These are phyloP conservation scores for Phlyctochytrium bullatum DNA, from an alignment of 192 early-diverging fungal species.

Conservation along the genomic window DNA sequence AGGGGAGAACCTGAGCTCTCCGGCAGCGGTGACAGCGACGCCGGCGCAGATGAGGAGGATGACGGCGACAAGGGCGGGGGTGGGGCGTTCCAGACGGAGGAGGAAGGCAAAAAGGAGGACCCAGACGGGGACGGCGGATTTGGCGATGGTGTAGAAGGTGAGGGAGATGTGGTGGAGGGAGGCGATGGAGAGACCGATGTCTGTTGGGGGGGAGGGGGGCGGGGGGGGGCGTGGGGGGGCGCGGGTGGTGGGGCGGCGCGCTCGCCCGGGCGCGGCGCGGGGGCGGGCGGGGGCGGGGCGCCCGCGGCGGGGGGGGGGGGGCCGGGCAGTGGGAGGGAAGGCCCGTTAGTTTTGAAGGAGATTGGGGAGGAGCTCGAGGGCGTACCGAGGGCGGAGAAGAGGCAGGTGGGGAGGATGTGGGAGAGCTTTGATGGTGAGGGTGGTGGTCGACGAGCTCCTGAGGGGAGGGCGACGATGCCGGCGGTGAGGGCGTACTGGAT, in stretches of 20 bases:
- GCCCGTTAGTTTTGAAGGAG: slow-evolving; percentile 2
- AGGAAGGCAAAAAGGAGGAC: slow-evolving; percentile 83
- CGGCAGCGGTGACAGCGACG: slow-evolving; percentile 81
- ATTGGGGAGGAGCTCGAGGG: neutral
- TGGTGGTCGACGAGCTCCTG: no score
- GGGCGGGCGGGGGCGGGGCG: neutral
- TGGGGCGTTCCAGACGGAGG: slow-evolving; percentile 78
- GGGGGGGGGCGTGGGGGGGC: no score
- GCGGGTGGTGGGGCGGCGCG: neutral
- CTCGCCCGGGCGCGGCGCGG: neutral
- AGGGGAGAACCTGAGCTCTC: slow-evolving; percentile 65
- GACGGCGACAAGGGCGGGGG: slow-evolving; percentile 61
- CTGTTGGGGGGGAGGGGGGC: neutral
- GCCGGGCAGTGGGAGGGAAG: neutral
- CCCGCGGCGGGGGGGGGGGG: neutral
- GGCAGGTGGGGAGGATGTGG: neutral
- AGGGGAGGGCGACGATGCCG: no score
- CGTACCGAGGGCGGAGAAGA: slow-evolving; percentile 1
- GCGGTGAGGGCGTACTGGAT: neutral
- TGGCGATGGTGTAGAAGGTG: slow-evolving; percentile 80
- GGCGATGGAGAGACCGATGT: neutral
- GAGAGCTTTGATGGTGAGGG: neutral
- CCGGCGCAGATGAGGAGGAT: slow-evolving; percentile 80
- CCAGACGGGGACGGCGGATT: slow-evolving; percentile 51
- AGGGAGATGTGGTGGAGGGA: slow-evolving; percentile 8